Base-by-base conservation (phyloP, 768 basidiomycete species). In the Chiua virens region DNA sequence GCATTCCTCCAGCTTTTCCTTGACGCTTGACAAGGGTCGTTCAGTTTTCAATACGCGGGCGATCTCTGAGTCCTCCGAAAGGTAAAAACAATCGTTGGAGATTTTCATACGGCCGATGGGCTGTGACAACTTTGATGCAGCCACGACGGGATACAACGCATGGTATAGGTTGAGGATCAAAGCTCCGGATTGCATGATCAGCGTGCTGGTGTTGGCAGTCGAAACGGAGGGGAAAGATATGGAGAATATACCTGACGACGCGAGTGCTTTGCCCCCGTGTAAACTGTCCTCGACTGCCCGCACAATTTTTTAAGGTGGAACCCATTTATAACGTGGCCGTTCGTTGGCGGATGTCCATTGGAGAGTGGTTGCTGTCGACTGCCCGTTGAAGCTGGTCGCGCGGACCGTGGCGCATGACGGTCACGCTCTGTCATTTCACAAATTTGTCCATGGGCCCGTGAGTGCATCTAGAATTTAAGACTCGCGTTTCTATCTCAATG, bases 1-100 rank as follows among this genome's bases (percentile, higher is more conserved):
- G 49, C 77, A 79, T 62, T 86, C 87, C 13, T 64, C 67, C 36
- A 86, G 65, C 51, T 73, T 78, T 39, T 76, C 80, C 56, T 73
- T 74, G 23, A 78, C 67, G 27, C 57, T 53, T 11, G 53, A 39
- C 2, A 57, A 51, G 8, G 50, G 64, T 25, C 72, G 73, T 50
- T 72, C 73, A 10, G 39, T 23, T n/a, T 54, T 54, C 43, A 59
- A 23, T 7, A 69, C 15, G 14, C 61, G 59, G n/a, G 18, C 28
- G 0, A 86, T 64, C 58, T n/a, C n/a, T n/a, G n/a, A n/a, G n/a
- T 86, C 79, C 20, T 70, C 67, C 25, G 75, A 75, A 23, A 95
- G 75, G 64, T 86, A 90, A 21, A 79, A 59, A 57, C 85, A 91
- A 55, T 95, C 87, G 64, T 97, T 97, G 17, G 89, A 85, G 64